Evolutionary conservation across 2,329 filamentous ascomycete genomes (phyloP).

Genomic region (Neophaeococcomyces mojaviensis): DNA sequence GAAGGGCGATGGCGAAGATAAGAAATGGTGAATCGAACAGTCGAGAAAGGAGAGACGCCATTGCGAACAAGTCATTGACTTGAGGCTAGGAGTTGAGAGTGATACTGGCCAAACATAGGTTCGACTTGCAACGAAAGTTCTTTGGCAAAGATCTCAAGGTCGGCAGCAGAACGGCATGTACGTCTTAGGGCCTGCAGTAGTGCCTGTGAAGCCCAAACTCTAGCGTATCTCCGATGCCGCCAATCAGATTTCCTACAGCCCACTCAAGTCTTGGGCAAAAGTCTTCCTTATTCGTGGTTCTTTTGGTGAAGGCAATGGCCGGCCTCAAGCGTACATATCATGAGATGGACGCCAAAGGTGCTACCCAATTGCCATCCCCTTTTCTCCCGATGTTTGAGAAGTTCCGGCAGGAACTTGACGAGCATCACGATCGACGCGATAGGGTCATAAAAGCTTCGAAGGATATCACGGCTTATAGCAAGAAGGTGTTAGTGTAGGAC

Average conservation of each 20-base stretch:
- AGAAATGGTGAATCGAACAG: slow-evolving; percentile 29
- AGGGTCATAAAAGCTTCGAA: slow-evolving; percentile 82
- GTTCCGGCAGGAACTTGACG: slow-evolving; percentile 82
- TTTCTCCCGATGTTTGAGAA: slow-evolving; percentile 68
- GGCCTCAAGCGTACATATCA: slow-evolving; percentile 18
- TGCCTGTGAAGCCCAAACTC: background rate
- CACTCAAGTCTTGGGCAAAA: background rate
- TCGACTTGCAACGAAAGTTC: background rate
- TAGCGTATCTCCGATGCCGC: background rate
- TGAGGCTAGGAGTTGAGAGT: too few species aligned
- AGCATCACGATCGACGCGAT: slow-evolving; percentile 89
- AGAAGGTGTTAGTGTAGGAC: slow-evolving; percentile 70
- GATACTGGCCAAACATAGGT: background rate
- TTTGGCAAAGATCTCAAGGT: background rate
- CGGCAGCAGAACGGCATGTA: background rate
- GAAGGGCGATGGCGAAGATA: slow-evolving; percentile 35
- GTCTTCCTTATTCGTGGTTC: background rate
- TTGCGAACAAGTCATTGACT: background rate
- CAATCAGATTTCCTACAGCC: too few species aligned
- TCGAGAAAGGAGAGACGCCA: slow-evolving; percentile 10
- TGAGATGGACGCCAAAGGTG: slow-evolving; percentile 14
- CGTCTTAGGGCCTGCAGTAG: background rate
- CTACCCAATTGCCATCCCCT: slow-evolving; percentile 30
- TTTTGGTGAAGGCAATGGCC: slow-evolving; percentile 14
- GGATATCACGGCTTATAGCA: slow-evolving; percentile 88